These are phyloP conservation scores for Panicum virgatum DNA, from an alignment of 202 grass and related monocot species.

Conservation along the genomic window DNA sequence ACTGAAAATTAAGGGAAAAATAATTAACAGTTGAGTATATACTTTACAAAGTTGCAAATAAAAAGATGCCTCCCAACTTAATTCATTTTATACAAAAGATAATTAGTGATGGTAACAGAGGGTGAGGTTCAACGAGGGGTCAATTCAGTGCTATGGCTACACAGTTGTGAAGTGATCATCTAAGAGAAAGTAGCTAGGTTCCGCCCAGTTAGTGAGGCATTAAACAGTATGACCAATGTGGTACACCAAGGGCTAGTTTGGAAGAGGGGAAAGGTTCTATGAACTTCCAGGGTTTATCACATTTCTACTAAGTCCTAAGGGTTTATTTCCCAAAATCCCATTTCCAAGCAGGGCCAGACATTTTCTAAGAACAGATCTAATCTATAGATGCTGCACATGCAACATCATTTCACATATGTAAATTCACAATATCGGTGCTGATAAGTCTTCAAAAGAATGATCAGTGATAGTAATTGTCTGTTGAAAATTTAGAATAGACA, in stretches of 20 bases:
- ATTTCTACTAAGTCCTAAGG: neutral
- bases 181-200: too few species aligned
- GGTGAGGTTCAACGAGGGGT: too few species aligned
- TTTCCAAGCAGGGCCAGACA: neutral
- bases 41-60: slow-evolving; percentile 15
- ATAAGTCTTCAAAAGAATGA: neutral
- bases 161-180: too few species aligned
- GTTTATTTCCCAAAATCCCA: neutral
- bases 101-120: neutral
- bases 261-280: too few species aligned
- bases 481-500: slow-evolving; percentile 2
- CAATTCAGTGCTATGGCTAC: too few species aligned
- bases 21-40: slow-evolving; percentile 5
- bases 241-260: too few species aligned
- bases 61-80: neutral
- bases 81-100: neutral
- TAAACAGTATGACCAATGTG: neutral
- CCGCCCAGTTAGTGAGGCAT: neutral
- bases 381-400: neutral
- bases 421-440: neutral
- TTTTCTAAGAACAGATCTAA: slow-evolving; percentile 17
- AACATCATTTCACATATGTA: neutral
- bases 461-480: neutral
- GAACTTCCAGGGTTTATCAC: neutral
- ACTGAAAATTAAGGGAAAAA: slow-evolving; percentile 63